These are phyloP conservation scores for Pugionium cornutum DNA, from an alignment of 345 rosid species.

Conservation along the genomic window DNA sequence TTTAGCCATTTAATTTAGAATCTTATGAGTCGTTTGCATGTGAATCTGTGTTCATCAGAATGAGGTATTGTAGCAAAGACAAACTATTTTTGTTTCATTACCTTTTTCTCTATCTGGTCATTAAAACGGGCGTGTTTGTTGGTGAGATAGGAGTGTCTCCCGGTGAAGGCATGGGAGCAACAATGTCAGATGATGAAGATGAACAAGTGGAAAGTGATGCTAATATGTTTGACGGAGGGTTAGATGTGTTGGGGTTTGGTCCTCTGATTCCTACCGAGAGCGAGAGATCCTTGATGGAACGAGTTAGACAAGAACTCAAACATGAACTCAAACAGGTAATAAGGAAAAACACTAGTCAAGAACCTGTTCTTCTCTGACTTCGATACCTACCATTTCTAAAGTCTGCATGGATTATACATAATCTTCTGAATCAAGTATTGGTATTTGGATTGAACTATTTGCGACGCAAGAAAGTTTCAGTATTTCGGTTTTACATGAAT, in stretches of 20 bases:
- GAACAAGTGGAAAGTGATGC: conserved; percentile 90
- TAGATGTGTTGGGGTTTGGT: conserved; percentile 93
- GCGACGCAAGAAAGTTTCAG: neutral
- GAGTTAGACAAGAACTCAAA: conserved; percentile 92
- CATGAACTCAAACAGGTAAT: conserved; percentile 94
- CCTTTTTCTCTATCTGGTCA: neutral
- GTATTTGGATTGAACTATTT: neutral
- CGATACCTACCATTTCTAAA: neutral
- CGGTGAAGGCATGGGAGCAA: conserved; percentile 92
- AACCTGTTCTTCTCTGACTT: neutral
- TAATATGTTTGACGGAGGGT: conserved; percentile 71
- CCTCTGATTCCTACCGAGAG: conserved; percentile 95
- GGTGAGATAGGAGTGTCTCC: conserved; percentile 84
- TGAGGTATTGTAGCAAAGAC: neutral
- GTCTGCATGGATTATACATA: neutral
- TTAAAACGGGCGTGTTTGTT: conserved; percentile 4
- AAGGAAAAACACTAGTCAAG: neutral
- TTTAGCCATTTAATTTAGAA: neutral
- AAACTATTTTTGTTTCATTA: neutral
- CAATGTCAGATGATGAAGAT: conserved; percentile 97
- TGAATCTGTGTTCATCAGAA: too few relatives aligned
- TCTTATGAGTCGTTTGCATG: neutral
- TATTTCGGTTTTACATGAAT: neutral
- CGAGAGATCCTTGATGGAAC: conserved; percentile 96
- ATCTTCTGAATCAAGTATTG: neutral